Conservation (phyloP, 768 basidiomycete genomes). For the Pisolithus albus region DNA sequence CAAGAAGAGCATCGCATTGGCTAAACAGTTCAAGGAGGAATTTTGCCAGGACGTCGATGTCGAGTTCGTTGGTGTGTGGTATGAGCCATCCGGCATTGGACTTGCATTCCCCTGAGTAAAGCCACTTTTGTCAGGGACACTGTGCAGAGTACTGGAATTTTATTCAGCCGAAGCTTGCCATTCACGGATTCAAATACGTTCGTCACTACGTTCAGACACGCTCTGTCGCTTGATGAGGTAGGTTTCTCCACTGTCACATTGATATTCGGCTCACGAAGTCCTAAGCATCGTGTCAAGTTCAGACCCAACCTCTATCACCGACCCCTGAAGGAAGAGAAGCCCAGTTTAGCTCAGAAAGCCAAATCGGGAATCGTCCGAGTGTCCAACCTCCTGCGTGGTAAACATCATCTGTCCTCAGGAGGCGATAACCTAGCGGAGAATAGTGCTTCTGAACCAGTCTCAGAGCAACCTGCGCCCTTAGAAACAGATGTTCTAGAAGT, state of each 20-base stretch:
- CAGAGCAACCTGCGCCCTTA: background rate
- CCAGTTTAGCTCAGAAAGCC: background rate
- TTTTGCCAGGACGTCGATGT: conserved; percentile 62
- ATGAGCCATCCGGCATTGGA: conserved; percentile 9
- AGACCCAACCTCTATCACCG: conserved; percentile 57
- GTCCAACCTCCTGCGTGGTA: background rate
- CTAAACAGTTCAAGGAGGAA: conserved; percentile 63
- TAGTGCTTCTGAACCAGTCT: background rate
- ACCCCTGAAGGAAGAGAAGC: conserved; percentile 10
- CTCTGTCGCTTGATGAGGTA: conserved; percentile 72
- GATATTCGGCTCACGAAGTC: conserved; percentile 6
- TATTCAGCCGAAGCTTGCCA: conserved; percentile 55
- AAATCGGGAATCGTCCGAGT: background rate
- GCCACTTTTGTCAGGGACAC: conserved; percentile 53
- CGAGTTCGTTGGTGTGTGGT: conserved; percentile 83
- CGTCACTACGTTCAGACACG: conserved; percentile 71
- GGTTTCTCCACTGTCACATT: conserved; percentile 8
- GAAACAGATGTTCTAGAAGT: conserved; percentile 62
- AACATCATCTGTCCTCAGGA: background rate
- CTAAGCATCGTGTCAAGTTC: conserved; percentile 60
- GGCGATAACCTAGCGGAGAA: background rate
- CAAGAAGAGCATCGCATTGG: conserved; percentile 36
- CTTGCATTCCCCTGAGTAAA: background rate
- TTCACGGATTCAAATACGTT: conserved; percentile 59
- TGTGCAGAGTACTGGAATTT: conserved; percentile 64